Evolutionary conservation across 2,329 filamentous ascomycete genomes (phyloP), one percentile per base, ranked within the genome.

Genomic region (Fusarium newnesense): DNA sequence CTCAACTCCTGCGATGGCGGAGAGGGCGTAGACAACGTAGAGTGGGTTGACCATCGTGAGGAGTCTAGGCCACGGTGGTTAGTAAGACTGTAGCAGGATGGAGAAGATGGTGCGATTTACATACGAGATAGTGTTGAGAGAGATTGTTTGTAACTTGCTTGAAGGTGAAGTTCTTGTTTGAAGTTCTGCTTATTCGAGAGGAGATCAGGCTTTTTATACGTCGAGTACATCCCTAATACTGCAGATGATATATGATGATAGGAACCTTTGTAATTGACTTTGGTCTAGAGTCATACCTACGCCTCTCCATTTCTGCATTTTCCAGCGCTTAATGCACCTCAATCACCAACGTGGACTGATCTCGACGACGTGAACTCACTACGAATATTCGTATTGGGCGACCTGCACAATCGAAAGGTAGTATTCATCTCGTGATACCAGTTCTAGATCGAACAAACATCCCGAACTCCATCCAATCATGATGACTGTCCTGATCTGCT

Each of bases 21-120:
- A 19, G 3, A 65, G 19, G 11, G 19, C 16, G 2, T 46, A 47
- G 1, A 64, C 13, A 7, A 64, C 1, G 36, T 56, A 65, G 3
- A 65, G 40, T 4, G 10, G 26, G 3, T 36, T 65, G 34, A 57
- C 47, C 60, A 65, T 65, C 7, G 7, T 54, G 11, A 24, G 9
- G 4, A 28, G 7, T n/a, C n/a, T 32, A 9, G 4, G 9, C 1
- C 26, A 15, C 0, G 1, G 4, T 24, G 16, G 13, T 40, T 3
- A 53, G 34, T 0, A 9, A 49, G n/a, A 24, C 10, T n/a, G 36
- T 1, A 16, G 18, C 1, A 16, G 4, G 15, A 28, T 12, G 21
- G 7, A 39, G 9, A 4, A 16, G 0, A n/a, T 42, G 19, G 19
- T 13, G 24, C 9, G 4, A 34, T 9, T 57, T 58, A 58, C 54